phyloP scores from a whole-genome alignment of 108 stramenopile species.

The Mediolabrus comicus region DNA sequence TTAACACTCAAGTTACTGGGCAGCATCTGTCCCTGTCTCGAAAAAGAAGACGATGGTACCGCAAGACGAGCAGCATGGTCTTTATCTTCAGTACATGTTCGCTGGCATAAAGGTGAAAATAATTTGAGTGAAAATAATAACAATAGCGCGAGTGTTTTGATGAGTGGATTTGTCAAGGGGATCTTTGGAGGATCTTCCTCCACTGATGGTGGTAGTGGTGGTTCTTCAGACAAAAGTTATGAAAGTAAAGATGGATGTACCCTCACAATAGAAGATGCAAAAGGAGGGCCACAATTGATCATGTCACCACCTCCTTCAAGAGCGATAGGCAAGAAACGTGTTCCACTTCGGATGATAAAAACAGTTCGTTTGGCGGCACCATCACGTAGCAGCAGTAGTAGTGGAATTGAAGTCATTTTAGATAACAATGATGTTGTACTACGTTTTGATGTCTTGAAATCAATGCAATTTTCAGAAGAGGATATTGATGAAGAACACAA shows the following conservation, averaged over 20 bases:
- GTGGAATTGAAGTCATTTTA: slow-evolving; percentile 11
- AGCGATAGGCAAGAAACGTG: neutral
- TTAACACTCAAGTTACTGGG: slow-evolving; percentile 44
- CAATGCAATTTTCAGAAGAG: neutral
- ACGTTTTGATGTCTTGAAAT: slow-evolving; percentile 20
- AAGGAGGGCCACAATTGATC: slow-evolving; percentile 51
- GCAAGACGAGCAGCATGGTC: slow-evolving; percentile 56
- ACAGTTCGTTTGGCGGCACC: slow-evolving; percentile 1
- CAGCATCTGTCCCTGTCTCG: slow-evolving; percentile 64
- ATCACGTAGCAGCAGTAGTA: neutral
- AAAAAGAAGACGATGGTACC: slow-evolving; percentile 60
- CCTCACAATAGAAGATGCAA: slow-evolving; percentile 47
- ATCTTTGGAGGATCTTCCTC: slow-evolving; percentile 35
- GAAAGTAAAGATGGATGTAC: slow-evolving; percentile 11
- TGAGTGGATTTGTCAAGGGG: slow-evolving; percentile 49
- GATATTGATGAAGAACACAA: slow-evolving; percentile 15
- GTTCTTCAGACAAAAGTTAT: slow-evolving; percentile 2
- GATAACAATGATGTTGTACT: slow-evolving; percentile 6
- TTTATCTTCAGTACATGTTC: slow-evolving; percentile 46
- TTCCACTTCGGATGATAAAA: slow-evolving; percentile 29
- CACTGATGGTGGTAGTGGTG: neutral
- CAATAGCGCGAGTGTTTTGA: neutral
- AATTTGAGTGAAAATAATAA: neutral
- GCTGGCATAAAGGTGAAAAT: slow-evolving; percentile 44
- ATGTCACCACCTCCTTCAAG: slow-evolving; percentile 26